phyloP scores from a whole-genome alignment of 75 land plant genomes.

The Selaginella tamariscina region DNA sequence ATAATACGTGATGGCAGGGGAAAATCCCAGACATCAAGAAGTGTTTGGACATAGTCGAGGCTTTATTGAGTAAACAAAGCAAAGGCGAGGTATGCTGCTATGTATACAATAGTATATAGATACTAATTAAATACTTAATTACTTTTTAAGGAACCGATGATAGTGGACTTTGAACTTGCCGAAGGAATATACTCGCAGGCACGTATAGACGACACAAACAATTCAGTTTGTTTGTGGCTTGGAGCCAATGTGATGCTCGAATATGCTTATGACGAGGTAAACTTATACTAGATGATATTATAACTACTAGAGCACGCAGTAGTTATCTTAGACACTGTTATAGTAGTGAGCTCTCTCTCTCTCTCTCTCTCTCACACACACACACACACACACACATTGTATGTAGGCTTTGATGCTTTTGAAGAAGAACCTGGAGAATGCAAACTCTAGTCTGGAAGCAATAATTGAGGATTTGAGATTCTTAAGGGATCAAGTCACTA shows the following conservation, averaged over 20 bases:
- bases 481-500: constrained; percentile 91
- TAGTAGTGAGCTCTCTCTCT: constrained; percentile 6
- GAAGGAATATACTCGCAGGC: constrained; percentile 95
- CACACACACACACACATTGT: not conserved
- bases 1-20: constrained; percentile 30
- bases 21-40: constrained; percentile 97
- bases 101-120: not conserved
- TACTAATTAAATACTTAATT: not conserved
- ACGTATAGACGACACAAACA: constrained; percentile 50
- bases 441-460: constrained; percentile 73
- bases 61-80: constrained; percentile 66
- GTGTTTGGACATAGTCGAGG: constrained; percentile 73
- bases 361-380: not conserved
- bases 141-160: constrained; percentile 33
- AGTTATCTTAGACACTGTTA: not conserved
- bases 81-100: constrained; percentile 77
- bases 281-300: not conserved
- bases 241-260: constrained; percentile 99
- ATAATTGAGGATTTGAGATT: constrained; percentile 79
- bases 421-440: constrained; percentile 81
- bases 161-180: constrained; percentile 89
- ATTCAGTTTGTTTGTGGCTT: constrained; percentile 95
- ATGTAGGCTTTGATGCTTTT: constrained; percentile 65
- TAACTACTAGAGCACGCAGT: not conserved
- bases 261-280: constrained; percentile 85